These are phyloP conservation scores for Trichosporon ovoides DNA, from an alignment of 1,284 basidiomycete species.

Conservation along the genomic window DNA sequence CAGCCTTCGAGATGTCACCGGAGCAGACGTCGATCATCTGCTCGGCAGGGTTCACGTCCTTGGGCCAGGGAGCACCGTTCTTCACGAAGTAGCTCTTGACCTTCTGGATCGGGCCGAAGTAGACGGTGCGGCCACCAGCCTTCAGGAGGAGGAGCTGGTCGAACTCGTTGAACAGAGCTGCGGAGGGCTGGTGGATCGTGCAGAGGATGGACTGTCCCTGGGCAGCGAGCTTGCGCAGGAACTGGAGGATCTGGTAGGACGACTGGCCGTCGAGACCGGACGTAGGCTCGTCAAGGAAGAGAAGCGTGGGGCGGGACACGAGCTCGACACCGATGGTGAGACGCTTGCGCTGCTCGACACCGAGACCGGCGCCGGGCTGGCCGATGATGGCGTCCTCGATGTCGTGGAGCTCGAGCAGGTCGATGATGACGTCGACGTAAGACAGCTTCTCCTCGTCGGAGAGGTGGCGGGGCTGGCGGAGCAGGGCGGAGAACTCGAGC, in stretches of 20 bases:
- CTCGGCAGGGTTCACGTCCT: constrained; percentile 54
- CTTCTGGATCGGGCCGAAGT: constrained; percentile 54
- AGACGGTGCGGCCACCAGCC: constrained; percentile 54
- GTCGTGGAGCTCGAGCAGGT: constrained; percentile 52
- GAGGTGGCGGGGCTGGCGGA: constrained; percentile 67
- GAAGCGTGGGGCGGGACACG: constrained; percentile 44
- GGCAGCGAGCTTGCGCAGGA: constrained; percentile 56
- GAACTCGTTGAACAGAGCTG: constrained; percentile 62
- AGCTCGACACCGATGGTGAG: constrained; percentile 54
- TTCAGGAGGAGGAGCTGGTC: constrained; percentile 61
- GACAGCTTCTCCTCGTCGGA: constrained; percentile 55
- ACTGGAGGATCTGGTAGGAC: constrained; percentile 56
- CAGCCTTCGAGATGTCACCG: constrained; percentile 42
- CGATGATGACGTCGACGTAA: constrained; percentile 55
- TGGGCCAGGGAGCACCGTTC: constrained; percentile 36
- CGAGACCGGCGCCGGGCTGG: constrained; percentile 50
- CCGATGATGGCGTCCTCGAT: constrained; percentile 54
- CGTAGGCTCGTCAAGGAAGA: constrained; percentile 53
- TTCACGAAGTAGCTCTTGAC: constrained; percentile 53
- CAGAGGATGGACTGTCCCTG: constrained; percentile 50
- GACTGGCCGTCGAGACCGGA: constrained; percentile 58
- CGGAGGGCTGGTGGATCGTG: constrained; percentile 57
- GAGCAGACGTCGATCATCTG: constrained; percentile 47
- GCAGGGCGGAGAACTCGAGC: constrained; percentile 69
- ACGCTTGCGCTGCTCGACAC: constrained; percentile 50